Evolutionary conservation across 768 basidiomycete genomes (phyloP).

Genomic region (Pleurotus salmoneostramineus): DNA sequence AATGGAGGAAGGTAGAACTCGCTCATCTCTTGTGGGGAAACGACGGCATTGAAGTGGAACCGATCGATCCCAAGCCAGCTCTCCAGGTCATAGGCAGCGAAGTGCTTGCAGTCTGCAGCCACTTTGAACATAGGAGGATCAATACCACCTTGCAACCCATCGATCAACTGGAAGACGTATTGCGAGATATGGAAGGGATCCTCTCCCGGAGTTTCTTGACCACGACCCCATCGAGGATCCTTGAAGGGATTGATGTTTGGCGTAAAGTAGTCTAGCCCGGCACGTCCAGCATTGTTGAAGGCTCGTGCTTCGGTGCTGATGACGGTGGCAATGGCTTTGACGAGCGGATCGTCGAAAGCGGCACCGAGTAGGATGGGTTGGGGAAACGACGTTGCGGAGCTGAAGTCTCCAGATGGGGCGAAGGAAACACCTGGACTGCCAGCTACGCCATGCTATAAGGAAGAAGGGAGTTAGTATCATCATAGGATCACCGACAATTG

Average conservation of each 20-base stretch:
- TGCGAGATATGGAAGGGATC: constrained; percentile 49
- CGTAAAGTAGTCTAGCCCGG: constrained; percentile 54
- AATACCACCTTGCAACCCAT: constrained; percentile 55
- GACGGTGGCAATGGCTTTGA: constrained; percentile 43
- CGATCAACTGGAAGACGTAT: constrained; percentile 51
- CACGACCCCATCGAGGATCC: constrained; percentile 61
- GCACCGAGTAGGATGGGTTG: constrained; percentile 52
- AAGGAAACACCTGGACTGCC: constrained; percentile 49
- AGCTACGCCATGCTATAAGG: constrained; percentile 50
- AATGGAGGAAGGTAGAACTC: constrained; percentile 55
- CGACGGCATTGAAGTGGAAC: constrained; percentile 48
- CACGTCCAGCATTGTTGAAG: constrained; percentile 50
- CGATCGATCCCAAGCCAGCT: constrained; percentile 50
- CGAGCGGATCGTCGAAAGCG: constrained; percentile 50
- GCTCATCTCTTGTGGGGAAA: constrained; percentile 50
- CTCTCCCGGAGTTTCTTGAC: constrained; percentile 61
- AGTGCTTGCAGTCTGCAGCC: constrained; percentile 59
- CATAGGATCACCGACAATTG: not conserved
- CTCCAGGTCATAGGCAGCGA: constrained; percentile 55
- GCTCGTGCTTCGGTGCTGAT: constrained; percentile 57
- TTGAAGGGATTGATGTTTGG: constrained; percentile 58
- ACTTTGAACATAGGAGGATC: constrained; percentile 51
- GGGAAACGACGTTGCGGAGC: constrained; percentile 56
- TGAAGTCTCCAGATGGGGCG: constrained; percentile 44
- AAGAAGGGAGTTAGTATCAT: not conserved